Evolutionary conservation across 1,139 yeast species (phyloP), one percentile per base, ranked within the genome.

Genomic region (Hyphopichia burtonii): DNA sequence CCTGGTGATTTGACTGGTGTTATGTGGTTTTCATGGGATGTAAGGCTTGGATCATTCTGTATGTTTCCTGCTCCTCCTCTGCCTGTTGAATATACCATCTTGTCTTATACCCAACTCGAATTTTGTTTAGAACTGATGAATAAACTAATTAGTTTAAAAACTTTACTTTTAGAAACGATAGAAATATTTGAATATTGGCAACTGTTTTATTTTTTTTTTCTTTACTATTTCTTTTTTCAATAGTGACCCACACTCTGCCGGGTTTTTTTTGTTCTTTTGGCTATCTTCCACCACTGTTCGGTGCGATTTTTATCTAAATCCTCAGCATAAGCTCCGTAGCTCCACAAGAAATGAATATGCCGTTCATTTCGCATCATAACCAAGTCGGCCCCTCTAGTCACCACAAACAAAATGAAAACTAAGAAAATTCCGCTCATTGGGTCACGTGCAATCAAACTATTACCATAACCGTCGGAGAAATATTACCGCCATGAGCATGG

Each of bases 21-120:
- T 27, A 46, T 42, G 14, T 41, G 45, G 35, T 53, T 50, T 31
- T 53, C 50, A 27, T 55, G 56, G 15, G 62, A 52, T 7, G 61
- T 54, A 34, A 50, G 44, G 7, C 49, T 49, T 7, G 52, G 41
- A 15, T 58, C 51, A 22, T 48, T 44, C 35, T 61, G 66, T 43
- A 68, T 59, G 46, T 68, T 69, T 2, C 74, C 74, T 16, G 67
- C 65, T 28, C 74, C 74, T 15, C 74, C 74, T 51, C 74, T 58
- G 19, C 74, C 74, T 2, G 69, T 64, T 2, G 67, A 58, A 40
- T 54, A 57, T 12, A 48, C 36, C 51, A 47, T 50, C 17, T 12
- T 31, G 12, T 12, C 11, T 25, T 9, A 25, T 8, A 11, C 11
- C 11, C 23, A 20, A 20, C 23, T 5, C 5, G 23, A 20, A 20